Evolutionary conservation across 805 yeast genomes (phyloP).

Genomic region (Wickerhamomyces mucosus): DNA sequence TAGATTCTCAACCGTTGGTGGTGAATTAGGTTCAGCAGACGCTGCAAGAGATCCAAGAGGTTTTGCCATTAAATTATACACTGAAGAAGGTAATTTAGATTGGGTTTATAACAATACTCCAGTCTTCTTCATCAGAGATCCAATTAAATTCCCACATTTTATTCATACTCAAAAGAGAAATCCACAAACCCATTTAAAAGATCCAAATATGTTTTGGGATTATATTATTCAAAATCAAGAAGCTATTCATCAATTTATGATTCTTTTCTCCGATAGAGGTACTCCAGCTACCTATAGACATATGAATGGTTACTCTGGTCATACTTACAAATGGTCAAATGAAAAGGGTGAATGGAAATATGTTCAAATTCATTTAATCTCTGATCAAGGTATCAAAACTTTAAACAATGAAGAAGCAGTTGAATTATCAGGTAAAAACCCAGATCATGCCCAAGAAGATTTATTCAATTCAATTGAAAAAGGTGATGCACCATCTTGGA

Average conservation of each 20-base stretch:
- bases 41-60: slow-evolving; percentile 87
- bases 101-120: slow-evolving; percentile 85
- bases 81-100: slow-evolving; percentile 80
- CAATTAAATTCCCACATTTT: slow-evolving; percentile 77
- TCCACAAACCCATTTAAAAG: slow-evolving; percentile 72
- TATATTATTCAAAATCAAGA: slow-evolving; percentile 63
- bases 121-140: slow-evolving; percentile 76
- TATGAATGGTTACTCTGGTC: slow-evolving; percentile 83
- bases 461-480: slow-evolving; percentile 68
- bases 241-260: slow-evolving; percentile 65
- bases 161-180: slow-evolving; percentile 85
- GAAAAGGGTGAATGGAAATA: slow-evolving; percentile 67
- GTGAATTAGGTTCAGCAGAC: slow-evolving; percentile 75
- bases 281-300: slow-evolving; percentile 67
- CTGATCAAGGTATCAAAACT: slow-evolving; percentile 52
- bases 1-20: slow-evolving; percentile 83
- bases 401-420: slow-evolving; percentile 52
- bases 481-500: slow-evolving; percentile 80
- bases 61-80: slow-evolving; percentile 68
- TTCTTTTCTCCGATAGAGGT: slow-evolving; percentile 72
- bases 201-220: slow-evolving; percentile 76
- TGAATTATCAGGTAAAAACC: slow-evolving; percentile 61
- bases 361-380: slow-evolving; percentile 66
- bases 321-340: slow-evolving; percentile 74
- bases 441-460: slow-evolving; percentile 76